Evolutionary conservation across 1,139 yeast genomes (phyloP).

Genomic region (Hemisphaericaspora lyxosophila): DNA sequence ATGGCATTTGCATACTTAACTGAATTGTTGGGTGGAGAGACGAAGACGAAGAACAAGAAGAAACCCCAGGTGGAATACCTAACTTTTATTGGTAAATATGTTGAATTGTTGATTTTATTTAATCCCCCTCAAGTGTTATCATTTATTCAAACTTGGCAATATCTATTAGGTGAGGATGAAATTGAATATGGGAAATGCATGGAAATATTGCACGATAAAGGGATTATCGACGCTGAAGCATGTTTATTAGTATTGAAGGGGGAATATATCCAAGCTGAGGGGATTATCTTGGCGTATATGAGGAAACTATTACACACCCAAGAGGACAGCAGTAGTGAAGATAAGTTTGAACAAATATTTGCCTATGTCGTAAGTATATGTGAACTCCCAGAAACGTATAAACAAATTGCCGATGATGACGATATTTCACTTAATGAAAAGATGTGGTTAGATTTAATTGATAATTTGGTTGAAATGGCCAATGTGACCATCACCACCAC

Average conservation of each 20-base stretch:
- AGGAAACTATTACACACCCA: slow-evolving; percentile 8
- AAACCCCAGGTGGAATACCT: background rate
- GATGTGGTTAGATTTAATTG: slow-evolving; percentile 41
- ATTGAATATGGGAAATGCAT: slow-evolving; percentile 18
- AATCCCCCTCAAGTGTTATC: slow-evolving; percentile 18
- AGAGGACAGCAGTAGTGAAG: slow-evolving; percentile 13
- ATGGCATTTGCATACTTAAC: slow-evolving; percentile 30
- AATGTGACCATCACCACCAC: slow-evolving; percentile 8
- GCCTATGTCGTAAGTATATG: slow-evolving; percentile 37
- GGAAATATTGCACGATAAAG: slow-evolving; percentile 22
- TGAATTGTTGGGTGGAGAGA: slow-evolving; percentile 21
- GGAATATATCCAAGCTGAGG: slow-evolving; percentile 28
- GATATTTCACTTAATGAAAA: slow-evolving; percentile 29
- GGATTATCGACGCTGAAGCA: slow-evolving; percentile 25
- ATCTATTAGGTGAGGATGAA: slow-evolving; percentile 15
- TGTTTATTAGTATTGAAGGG: slow-evolving; percentile 22
- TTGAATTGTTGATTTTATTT: slow-evolving; percentile 29
- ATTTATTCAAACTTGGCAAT: slow-evolving; percentile 18
- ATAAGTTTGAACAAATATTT: slow-evolving; percentile 29
- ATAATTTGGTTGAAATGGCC: slow-evolving; percentile 25
- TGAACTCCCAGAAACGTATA: slow-evolving; percentile 20
- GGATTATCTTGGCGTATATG: slow-evolving; percentile 25
- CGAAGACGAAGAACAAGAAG: no score
- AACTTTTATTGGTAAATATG: slow-evolving; percentile 27
- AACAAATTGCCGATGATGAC: slow-evolving; percentile 10